Evolutionary conservation across 352 stramenopile genomes (phyloP).

Genomic region (Pythium guiyangense): DNA sequence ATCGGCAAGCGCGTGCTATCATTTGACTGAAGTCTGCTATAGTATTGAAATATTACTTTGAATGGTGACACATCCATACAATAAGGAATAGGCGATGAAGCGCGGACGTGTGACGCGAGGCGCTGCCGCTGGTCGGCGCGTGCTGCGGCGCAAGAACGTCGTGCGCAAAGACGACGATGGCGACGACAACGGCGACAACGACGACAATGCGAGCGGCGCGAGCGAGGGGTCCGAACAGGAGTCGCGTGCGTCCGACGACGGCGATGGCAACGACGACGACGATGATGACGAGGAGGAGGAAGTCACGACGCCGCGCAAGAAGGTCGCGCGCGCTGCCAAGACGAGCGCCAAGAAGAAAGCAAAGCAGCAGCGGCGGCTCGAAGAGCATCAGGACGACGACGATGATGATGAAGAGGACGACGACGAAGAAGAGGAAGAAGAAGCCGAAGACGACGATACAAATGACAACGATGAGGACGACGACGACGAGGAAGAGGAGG

Average conservation of each 20-base stretch:
- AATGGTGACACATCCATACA: too few relatives aligned
- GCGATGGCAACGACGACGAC: conserved; percentile 7
- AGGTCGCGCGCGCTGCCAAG: conserved; percentile 27
- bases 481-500: conserved; percentile 25
- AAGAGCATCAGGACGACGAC: conserved; percentile 41
- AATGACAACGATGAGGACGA: conserved; percentile 14
- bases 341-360: conserved; percentile 26
- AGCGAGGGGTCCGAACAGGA: not conserved
- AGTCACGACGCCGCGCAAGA: conserved; percentile 23
- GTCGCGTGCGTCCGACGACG: not conserved
- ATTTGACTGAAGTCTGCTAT: too few relatives aligned
- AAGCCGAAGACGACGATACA: conserved; percentile 14
- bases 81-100: too few relatives aligned
- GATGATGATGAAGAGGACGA: conserved; percentile 35
- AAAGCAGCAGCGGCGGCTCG: conserved; percentile 13
- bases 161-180: conserved; percentile 36
- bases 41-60: too few relatives aligned
- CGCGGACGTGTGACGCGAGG: conserved; percentile 40
- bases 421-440: conserved; percentile 17
- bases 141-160: conserved; percentile 69
- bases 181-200: conserved; percentile 19
- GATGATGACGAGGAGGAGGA: conserved; percentile 19
- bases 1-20: conserved; percentile 43
- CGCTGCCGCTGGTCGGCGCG: conserved; percentile 38
- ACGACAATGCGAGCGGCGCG: conserved; percentile 9